Evolutionary conservation across 83 land plant species (phyloP).

Genomic region (Picea abies): DNA sequence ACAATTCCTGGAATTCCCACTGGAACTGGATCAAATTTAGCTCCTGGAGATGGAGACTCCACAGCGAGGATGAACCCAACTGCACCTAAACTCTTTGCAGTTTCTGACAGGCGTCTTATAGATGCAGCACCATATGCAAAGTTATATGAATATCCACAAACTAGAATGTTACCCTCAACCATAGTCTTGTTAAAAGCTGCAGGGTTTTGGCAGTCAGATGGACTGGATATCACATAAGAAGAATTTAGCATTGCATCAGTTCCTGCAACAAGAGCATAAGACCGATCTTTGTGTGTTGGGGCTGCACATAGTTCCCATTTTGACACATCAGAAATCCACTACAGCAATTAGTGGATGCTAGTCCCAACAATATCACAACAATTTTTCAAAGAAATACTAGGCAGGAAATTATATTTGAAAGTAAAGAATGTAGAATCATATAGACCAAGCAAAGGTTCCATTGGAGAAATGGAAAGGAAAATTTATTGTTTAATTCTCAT

Average conservation of each 20-base stretch:
- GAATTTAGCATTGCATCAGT: slow-evolving; percentile 71
- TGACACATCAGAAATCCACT: neutral
- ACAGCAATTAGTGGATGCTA: neutral
- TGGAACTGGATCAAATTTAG: slow-evolving; percentile 86
- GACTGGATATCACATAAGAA: slow-evolving; percentile 49
- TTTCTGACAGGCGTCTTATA: slow-evolving; percentile 61
- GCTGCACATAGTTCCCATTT: slow-evolving; percentile 47
- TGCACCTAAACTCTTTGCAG: slow-evolving; percentile 73
- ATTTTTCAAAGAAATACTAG: neutral
- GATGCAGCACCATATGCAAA: slow-evolving; percentile 77
- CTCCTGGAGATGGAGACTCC: slow-evolving; percentile 71
- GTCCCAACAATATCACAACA: neutral
- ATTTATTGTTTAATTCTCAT: too few relatives aligned
- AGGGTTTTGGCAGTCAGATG: slow-evolving; percentile 79
- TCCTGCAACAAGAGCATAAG: slow-evolving; percentile 72
- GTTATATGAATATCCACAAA: slow-evolving; percentile 86
- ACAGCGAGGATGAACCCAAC: slow-evolving; percentile 81
- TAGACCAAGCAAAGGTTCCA: too few relatives aligned
- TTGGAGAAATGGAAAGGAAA: too few relatives aligned
- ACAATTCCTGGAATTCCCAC: slow-evolving; percentile 78
- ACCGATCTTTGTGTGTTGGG: slow-evolving; percentile 52
- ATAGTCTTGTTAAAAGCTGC: slow-evolving; percentile 59
- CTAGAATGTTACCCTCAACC: slow-evolving; percentile 80
- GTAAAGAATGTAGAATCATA: neutral
- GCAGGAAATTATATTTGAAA: neutral